Conservation (phyloP, 805 yeast species). For the Pichia paraexigua region DNA sequence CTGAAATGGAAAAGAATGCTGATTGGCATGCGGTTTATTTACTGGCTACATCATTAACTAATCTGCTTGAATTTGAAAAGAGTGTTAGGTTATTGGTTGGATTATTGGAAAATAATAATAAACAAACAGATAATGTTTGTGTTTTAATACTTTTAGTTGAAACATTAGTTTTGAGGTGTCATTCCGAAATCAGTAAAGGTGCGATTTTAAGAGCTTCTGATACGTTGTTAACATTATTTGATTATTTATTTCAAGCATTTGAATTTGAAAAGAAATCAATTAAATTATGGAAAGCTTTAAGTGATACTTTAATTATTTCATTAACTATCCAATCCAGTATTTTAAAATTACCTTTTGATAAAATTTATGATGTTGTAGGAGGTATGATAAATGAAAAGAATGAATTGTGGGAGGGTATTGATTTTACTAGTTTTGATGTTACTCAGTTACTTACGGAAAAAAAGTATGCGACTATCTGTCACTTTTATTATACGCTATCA, state of each 20-base stretch:
- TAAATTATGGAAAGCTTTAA: slow-evolving; percentile 58
- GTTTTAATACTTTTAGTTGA: slow-evolving; percentile 49
- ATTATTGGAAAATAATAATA: slow-evolving; percentile 26
- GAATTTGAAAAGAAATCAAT: slow-evolving; percentile 31
- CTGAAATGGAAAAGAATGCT: slow-evolving; percentile 7
- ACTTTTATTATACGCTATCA: slow-evolving; percentile 33
- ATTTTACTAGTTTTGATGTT: neutral
- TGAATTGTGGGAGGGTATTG: slow-evolving; percentile 4
- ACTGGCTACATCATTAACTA: slow-evolving; percentile 56
- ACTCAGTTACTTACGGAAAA: slow-evolving; percentile 28
- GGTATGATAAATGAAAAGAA: neutral
- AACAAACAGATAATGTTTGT: slow-evolving; percentile 34
- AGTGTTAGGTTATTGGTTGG: slow-evolving; percentile 43
- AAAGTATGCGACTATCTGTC: neutral
- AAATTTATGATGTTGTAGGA: slow-evolving; percentile 25
- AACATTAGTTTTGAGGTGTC: slow-evolving; percentile 47
- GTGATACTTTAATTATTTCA: slow-evolving; percentile 48
- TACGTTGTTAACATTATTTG: slow-evolving; percentile 32
- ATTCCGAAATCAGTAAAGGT: slow-evolving; percentile 46
- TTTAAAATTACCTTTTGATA: slow-evolving; percentile 39
- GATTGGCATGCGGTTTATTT: slow-evolving; percentile 61
- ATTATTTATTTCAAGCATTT: slow-evolving; percentile 18
- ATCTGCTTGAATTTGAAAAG: slow-evolving; percentile 56
- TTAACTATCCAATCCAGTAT: slow-evolving; percentile 48
- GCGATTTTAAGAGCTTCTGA: slow-evolving; percentile 60